Percentiles rank a stretch among this genome's conserved stretches.
These are phyloP conservation scores for Phaeosphaeriaceae sp. DNA, from an alignment of 2,329 filamentous ascomycete genomes.

Conservation along the genomic window DNA sequence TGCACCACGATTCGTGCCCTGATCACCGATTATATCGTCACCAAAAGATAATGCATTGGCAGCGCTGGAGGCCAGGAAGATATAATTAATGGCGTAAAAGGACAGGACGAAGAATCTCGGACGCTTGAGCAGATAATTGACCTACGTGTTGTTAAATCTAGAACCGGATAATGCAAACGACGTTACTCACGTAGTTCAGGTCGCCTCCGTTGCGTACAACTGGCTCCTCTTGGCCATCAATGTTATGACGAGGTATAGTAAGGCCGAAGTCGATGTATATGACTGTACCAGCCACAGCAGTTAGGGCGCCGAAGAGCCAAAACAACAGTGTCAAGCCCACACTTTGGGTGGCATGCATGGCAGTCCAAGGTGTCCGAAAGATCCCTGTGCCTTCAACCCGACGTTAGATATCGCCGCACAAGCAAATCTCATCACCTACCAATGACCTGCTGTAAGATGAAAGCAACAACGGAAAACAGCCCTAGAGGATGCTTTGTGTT, in stretches of 20 bases:
- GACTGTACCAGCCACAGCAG: conserved; percentile 17
- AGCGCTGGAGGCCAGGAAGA: conserved; percentile 14
- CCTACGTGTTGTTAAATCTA: background rate
- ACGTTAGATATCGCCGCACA: background rate
- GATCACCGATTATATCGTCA: conserved; percentile 7
- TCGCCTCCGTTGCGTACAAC: conserved; percentile 30
- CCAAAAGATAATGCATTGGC: conserved; percentile 14
- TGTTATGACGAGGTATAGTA: conserved; percentile 19
- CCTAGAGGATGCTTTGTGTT: conserved; percentile 16
- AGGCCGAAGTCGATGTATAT: conserved; percentile 30
- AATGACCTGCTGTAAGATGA: conserved; percentile 22
- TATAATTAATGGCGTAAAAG: conserved; percentile 16
- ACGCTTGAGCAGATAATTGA: conserved; percentile 17
- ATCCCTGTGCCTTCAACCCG: conserved; percentile 19
- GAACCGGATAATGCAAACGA: conserved; percentile 5
- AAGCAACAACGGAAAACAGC: conserved; percentile 18
- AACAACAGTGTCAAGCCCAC: conserved; percentile 23
- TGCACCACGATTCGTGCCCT: conserved; percentile 4
- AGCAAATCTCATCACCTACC: conserved; percentile 5
- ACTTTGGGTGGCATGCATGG: conserved; percentile 22
- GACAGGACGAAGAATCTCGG: conserved; percentile 17
- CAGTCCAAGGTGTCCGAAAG: conserved; percentile 23
- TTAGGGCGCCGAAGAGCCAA: conserved; percentile 21
- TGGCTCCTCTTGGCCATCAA: conserved; percentile 21
- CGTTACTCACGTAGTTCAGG: conserved; percentile 24